A percentile compares a stretch with the other conserved stretches of the same genome.
Conservation (phyloP, 129 eudicot genomes). For the Ambrosia trifida region DNA sequence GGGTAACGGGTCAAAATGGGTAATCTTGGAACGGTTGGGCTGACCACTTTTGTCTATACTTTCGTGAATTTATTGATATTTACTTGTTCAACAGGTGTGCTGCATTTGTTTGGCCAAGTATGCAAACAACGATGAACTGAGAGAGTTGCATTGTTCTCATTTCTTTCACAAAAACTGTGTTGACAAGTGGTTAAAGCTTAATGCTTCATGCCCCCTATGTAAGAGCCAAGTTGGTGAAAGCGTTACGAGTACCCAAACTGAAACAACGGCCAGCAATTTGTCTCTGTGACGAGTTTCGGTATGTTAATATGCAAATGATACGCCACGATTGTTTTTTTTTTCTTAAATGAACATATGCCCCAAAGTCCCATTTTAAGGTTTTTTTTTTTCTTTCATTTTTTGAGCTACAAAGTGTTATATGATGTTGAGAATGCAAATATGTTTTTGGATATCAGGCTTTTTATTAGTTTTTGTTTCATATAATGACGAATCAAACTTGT, state of each 20-base stretch:
- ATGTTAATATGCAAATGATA: conserved; percentile 18
- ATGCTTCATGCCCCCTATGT: conserved; percentile 72
- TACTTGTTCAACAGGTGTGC: conserved; percentile 51
- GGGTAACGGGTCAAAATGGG: conserved; percentile 2
- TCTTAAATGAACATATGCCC: conserved; percentile 10
- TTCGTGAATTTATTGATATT: background rate
- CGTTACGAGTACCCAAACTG: conserved; percentile 45
- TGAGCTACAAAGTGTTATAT: background rate
- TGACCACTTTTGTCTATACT: background rate
- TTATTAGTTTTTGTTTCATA: background rate
- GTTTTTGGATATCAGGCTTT: background rate
- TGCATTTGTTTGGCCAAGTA: conserved; percentile 83
- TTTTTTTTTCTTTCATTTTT: background rate
- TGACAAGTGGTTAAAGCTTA: conserved; percentile 57
- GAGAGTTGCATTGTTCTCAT: conserved; percentile 74
- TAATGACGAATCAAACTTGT: background rate
- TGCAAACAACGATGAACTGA: conserved; percentile 77
- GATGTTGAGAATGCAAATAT: conserved; percentile 2
- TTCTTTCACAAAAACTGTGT: conserved; percentile 85
- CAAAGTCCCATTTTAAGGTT: background rate
- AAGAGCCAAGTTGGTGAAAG: conserved; percentile 77
- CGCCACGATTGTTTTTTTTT: background rate
- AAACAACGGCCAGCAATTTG: conserved; percentile 48
- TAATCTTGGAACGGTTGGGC: background rate
- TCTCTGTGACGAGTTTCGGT: conserved; percentile 12